phyloP scores from a whole-genome alignment of 1,139 yeast species.

The Geotrichum klebahnii region DNA sequence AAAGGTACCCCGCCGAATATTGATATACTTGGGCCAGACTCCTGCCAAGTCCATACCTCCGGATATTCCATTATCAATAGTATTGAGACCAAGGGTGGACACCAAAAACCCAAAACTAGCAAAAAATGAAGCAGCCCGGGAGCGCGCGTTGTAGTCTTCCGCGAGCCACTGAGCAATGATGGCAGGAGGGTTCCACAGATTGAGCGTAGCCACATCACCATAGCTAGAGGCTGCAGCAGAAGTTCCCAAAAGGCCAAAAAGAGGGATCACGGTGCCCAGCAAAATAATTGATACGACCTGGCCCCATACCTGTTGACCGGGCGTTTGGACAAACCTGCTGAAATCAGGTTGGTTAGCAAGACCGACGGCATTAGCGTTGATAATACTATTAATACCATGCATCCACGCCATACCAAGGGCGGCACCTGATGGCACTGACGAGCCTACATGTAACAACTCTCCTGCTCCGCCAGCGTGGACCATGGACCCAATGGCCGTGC shows the following conservation, averaged over 20 bases:
- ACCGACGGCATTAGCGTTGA: conserved; percentile 24
- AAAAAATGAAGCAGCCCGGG: conserved; percentile 44
- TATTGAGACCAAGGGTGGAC: conserved; percentile 41
- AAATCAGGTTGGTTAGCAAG: conserved; percentile 46
- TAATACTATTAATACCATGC: conserved; percentile 13
- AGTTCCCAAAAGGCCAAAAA: conserved; percentile 41
- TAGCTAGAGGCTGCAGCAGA: conserved; percentile 36
- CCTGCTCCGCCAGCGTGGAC: conserved; percentile 26
- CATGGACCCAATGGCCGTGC: conserved; percentile 30
- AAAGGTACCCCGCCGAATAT: conserved; percentile 41
- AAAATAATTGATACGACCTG: conserved; percentile 32
- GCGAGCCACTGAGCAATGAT: conserved; percentile 38
- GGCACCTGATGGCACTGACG: conserved; percentile 20
- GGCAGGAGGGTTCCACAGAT: conserved; percentile 39
- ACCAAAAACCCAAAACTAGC: conserved; percentile 37
- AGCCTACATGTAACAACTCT: conserved; percentile 2
- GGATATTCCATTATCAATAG: conserved; percentile 45
- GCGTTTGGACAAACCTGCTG: conserved; percentile 41
- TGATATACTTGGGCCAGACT: conserved; percentile 46
- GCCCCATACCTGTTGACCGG: conserved; percentile 31
- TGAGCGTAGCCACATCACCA: conserved; percentile 30
- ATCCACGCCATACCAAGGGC: conserved; percentile 26
- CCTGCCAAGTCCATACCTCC: conserved; percentile 48
- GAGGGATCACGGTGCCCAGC: conserved; percentile 42
- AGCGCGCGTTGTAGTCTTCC: conserved; percentile 35